Evolutionary conservation across 768 basidiomycete species (phyloP).

Genomic region (Mycena belliarum): DNA sequence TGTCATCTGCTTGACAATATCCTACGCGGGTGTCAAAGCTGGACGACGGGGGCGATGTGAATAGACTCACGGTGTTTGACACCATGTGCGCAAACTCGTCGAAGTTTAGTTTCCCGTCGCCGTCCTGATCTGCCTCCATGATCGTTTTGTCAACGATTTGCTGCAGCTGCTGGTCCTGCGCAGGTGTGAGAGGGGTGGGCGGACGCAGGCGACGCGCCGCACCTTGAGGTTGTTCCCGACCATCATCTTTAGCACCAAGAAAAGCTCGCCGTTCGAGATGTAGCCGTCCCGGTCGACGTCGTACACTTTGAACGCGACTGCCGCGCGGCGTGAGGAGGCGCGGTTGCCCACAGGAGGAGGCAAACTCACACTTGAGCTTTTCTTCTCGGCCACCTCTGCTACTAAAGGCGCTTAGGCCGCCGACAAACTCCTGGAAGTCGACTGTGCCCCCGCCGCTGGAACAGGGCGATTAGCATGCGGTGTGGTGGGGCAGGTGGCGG

Average conservation of each 20-base stretch:
- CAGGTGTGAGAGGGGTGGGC: constrained; percentile 2
- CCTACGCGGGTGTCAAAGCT: constrained; percentile 47
- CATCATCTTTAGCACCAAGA: constrained; percentile 99
- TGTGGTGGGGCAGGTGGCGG: background rate
- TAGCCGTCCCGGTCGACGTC: constrained; percentile 97
- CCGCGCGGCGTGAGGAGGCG: constrained; percentile 2
- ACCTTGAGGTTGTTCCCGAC: constrained; percentile 99
- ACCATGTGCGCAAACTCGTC: constrained; percentile 98
- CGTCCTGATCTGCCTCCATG: constrained; percentile 99
- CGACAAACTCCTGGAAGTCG: constrained; percentile 99
- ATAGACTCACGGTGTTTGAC: constrained; percentile 81
- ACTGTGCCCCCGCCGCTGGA: constrained; percentile 96
- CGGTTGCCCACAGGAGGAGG: background rate
- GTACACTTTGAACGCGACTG: constrained; percentile 99
- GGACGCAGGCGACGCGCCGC: constrained; percentile 13
- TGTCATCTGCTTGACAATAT: constrained; percentile 99
- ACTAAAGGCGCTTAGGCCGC: constrained; percentile 95
- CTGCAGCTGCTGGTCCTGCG: constrained; percentile 94
- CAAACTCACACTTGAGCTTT: constrained; percentile 84
- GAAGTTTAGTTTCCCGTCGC: constrained; percentile 95
- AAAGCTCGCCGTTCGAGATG: constrained; percentile 98
- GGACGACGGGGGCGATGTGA: background rate
- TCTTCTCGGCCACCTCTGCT: constrained; percentile 96
- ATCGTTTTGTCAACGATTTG: constrained; percentile 99
- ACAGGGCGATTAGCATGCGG: background rate